Base-by-base conservation (phyloP, 805 yeast genomes). In the Yarrowia porcina region DNA sequence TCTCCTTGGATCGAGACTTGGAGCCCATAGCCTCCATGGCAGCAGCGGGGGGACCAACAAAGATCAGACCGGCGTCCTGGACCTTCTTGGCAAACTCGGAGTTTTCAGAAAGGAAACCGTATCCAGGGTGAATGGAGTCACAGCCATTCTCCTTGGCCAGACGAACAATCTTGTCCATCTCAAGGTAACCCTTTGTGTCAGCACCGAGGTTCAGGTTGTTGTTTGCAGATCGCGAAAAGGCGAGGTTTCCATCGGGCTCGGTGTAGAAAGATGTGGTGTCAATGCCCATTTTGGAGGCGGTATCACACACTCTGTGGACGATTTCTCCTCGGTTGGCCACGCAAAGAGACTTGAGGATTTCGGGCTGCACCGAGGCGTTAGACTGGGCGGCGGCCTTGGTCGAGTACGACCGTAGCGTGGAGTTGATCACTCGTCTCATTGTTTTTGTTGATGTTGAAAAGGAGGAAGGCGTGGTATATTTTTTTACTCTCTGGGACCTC, bases 321-420 rank as follows among this genome's bases (percentile, higher is more conserved):
- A 82, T 82, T 69, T 82, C 85, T 62, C 85, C 85, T 68, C 85
- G 74, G 72, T 82, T 82, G 39, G 85, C 84, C 39, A 82, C 82
- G 76, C 38, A 82, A 77, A 67, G 64, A 23, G 69, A 67, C 71
- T 67, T 65, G 38, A 45, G 60, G 38, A 42, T 47, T n/a, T 45
- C 64, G 56, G 62, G 61, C 39, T 49, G 57, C 33, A 11, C 35
- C 30, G 28, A 27, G 42, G 23, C 7, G 49, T 18, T 39, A 18
- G 57, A 18, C n/a, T 15, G 20, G 33, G 59, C 25, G 33, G 59
- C 59, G 21, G 59, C 33, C 59, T 52, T 52, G 32, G 59, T 52
- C 30, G 59, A 52, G 44, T 52, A 52, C 21, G 59, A 52, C 44
- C 59, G 42, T 36, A 52, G 44, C 42, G 59, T 52, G 59, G 59